These are phyloP conservation scores for Pelargonium australe DNA, from an alignment of 441 rosid genomes.

Conservation along the genomic window DNA sequence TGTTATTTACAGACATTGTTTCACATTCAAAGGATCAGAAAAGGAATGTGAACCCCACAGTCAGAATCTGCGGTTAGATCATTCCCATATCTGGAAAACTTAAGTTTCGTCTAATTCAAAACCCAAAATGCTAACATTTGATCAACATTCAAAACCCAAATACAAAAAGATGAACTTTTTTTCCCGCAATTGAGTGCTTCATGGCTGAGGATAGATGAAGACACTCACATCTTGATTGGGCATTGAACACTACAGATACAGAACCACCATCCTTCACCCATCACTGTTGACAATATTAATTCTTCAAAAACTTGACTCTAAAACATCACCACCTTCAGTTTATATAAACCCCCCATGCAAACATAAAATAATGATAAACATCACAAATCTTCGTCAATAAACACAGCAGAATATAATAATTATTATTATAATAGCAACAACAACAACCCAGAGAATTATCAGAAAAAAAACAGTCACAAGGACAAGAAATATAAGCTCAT, in stretches of 20 bases:
- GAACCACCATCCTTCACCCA: constrained; percentile 7
- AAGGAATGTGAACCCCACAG: not conserved
- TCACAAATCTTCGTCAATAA: not conserved
- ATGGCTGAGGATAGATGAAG: not conserved
- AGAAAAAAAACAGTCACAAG: not conserved
- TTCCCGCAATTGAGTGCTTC: too few species aligned
- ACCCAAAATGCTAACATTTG: not conserved
- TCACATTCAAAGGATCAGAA: not conserved
- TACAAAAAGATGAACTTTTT: not conserved
- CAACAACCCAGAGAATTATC: constrained; percentile 5
- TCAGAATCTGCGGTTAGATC: not conserved
- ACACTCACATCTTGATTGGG: constrained; percentile 8
- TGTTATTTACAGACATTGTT: not conserved
- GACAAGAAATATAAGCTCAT: not conserved
- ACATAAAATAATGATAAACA: constrained; percentile 2
- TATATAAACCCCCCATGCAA: constrained; percentile 11
- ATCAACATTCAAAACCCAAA: not conserved
- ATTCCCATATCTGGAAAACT: not conserved
- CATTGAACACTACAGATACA: not conserved
- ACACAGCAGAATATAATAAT: not conserved
- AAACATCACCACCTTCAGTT: constrained; percentile 9
- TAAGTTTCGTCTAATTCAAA: not conserved
- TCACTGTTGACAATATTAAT: not conserved
- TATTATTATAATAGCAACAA: not conserved
- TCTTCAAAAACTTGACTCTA: constrained; percentile 8